Evolutionary conservation across 495 filamentous ascomycete genomes (phyloP), one percentile per base, ranked within the genome.

Genomic region (Penicillium subrubescens): DNA sequence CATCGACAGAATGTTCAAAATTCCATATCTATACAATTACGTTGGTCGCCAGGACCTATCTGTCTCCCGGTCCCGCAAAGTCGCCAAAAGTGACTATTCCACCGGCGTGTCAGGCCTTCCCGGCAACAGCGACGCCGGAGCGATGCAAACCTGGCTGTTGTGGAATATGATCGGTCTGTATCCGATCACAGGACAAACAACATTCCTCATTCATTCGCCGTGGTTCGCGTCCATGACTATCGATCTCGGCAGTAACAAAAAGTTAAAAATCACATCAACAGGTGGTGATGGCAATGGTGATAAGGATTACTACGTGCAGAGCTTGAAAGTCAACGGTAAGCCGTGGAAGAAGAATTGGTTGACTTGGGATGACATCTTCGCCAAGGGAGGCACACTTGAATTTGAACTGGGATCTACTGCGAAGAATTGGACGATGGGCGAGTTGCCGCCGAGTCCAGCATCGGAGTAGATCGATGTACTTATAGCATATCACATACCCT

Each of bases 1-100:
- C 17, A 33, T n/a, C n/a, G 27, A 25, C 15, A 80, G 78, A 14
- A 77, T 81, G 81, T 92, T 93, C 77, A 83, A 84, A 5, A 81
- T 86, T 5, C 89, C 89, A 0, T 93, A 91, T 71, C 82, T 92
- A 0, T 92, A 88, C 80, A 86, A 92, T 74, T 93, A 83, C 74
- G 83, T 85, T 50, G 81, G 81, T 62, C 80, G 84, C 44, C 89
- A 88, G 63, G 84, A 88, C 63, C 77, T 86, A 7, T 79, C 77
- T 0, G 79, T 81, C 5, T 44, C 58, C 21, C 73, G 64, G 27
- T 75, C 77, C 25, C 76, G 78, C 7, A 56, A 73, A 14, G 70
- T 81, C 29, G 77, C 79, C 25, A 81, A 80, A 60, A 51, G 63
- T 6, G 72, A 81, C 58, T 83, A 80, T 67, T 61, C 66, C 8